These are phyloP conservation scores for Discostella pseudostelligera DNA, from an alignment of 108 stramenopile species.

Conservation along the genomic window DNA sequence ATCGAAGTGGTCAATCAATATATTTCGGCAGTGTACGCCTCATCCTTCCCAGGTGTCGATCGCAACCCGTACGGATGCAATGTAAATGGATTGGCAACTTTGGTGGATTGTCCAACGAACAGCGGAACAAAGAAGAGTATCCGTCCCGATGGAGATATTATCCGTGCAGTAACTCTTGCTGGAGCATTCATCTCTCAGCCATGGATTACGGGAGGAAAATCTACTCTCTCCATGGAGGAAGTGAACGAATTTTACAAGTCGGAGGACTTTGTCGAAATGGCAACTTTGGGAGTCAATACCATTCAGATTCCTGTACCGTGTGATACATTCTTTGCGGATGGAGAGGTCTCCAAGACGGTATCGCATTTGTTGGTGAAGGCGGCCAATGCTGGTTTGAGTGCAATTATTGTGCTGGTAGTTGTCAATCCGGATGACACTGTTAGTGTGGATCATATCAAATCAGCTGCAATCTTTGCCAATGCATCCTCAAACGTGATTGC, in stretches of 20 bases:
- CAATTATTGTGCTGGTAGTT: conserved; percentile 47
- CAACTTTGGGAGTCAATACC: conserved; percentile 59
- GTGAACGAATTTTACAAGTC: conserved; percentile 44
- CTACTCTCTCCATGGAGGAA: conserved; percentile 43
- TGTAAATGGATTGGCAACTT: conserved; percentile 57
- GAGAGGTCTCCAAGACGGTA: conserved; percentile 14
- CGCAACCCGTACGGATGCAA: conserved; percentile 60
- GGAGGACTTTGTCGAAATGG: conserved; percentile 67
- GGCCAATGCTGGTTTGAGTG: conserved; percentile 39
- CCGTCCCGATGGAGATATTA: conserved; percentile 25
- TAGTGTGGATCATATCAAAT: conserved; percentile 35
- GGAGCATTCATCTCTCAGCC: conserved; percentile 59
- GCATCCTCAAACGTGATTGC: conserved; percentile 35
- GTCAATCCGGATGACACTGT: conserved; percentile 8
- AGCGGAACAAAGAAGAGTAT: conserved; percentile 4
- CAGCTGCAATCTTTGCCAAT: conserved; percentile 54
- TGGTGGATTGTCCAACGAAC: conserved; percentile 29
- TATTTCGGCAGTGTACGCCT: conserved; percentile 47
- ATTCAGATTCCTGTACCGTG: conserved; percentile 67
- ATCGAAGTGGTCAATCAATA: conserved; percentile 57
- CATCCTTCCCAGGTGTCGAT: conserved; percentile 34
- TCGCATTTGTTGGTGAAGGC: conserved; percentile 22
- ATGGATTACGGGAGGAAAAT: conserved; percentile 52
- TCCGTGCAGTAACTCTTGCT: conserved; percentile 67
- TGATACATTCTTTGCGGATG: conserved; percentile 30